Conservation (phyloP, 108 stramenopile genomes). For the Skeletonema menzelii region DNA sequence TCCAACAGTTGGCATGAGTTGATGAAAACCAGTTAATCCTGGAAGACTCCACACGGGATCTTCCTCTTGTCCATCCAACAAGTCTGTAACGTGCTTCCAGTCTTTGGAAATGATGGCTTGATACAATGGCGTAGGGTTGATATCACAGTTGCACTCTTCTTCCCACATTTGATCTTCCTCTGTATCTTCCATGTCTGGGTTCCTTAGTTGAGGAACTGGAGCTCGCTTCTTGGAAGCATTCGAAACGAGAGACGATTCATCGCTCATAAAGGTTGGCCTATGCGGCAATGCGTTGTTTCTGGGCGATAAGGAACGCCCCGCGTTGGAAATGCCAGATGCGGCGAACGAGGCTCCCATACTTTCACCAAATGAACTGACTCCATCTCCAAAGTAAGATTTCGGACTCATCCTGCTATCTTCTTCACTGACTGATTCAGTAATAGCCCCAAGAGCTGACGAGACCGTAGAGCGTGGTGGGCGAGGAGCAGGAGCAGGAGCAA, state of each 20-base stretch:
- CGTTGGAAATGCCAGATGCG: constrained; percentile 9
- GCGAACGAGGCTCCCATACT: constrained; percentile 17
- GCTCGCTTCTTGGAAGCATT: constrained; percentile 37
- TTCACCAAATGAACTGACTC: constrained; percentile 5
- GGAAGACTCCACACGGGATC: constrained; percentile 29
- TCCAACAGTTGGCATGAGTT: constrained; percentile 8
- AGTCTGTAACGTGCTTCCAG: constrained; percentile 60
- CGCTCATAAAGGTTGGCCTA: not conserved
- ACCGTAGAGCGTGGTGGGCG: not conserved
- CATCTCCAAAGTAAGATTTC: constrained; percentile 5
- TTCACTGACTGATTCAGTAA: not conserved
- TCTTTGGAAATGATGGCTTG: constrained; percentile 59
- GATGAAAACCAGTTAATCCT: constrained; percentile 1
- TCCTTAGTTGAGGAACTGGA: constrained; percentile 41
- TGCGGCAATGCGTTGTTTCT: not conserved
- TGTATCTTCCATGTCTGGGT: constrained; percentile 39
- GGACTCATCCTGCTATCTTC: not conserved
- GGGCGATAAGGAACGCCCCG: constrained; percentile 9
- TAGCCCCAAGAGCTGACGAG: not conserved
- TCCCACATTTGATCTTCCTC: constrained; percentile 46
- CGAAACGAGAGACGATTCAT: constrained; percentile 6
- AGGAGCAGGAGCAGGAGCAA: not conserved
- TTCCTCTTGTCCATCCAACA: constrained; percentile 39
- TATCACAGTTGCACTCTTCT: constrained; percentile 64
- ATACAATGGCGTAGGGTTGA: constrained; percentile 68